These are phyloP conservation scores for Paramecium biaurelia DNA, from an alignment of 73 alveolate genomes.

Conservation along the genomic window DNA sequence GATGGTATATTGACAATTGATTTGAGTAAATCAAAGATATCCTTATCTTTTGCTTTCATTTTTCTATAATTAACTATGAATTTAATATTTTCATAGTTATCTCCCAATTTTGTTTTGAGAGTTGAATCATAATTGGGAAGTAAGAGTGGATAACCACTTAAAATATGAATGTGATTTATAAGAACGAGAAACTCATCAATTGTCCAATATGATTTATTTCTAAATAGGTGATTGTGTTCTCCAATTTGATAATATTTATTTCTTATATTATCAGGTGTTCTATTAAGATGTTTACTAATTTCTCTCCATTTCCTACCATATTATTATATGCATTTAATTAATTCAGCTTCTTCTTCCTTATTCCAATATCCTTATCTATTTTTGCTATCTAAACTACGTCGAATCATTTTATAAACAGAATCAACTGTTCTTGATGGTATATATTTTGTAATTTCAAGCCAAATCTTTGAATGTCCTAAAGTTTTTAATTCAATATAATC, in stretches of 20 bases:
- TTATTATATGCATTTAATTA: neutral
- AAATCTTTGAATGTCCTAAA: neutral
- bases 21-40: neutral
- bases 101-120: neutral
- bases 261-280: conserved; percentile 30
- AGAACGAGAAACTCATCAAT: neutral
- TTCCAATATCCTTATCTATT: neutral
- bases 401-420: neutral
- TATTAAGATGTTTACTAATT: neutral
- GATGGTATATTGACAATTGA: neutral
- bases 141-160: neutral
- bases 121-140: neutral
- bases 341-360: neutral
- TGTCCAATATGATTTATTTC: neutral
- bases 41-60: neutral
- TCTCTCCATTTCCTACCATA: conserved; percentile 22
- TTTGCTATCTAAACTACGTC: neutral
- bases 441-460: neutral
- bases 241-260: neutral
- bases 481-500: neutral
- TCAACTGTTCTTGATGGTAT: neutral
- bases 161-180: neutral
- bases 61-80: neutral
- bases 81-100: neutral
- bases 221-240: neutral